These are phyloP conservation scores for Tuber melanosporum DNA, from an alignment of 495 filamentous ascomycete genomes.

Conservation along the genomic window DNA sequence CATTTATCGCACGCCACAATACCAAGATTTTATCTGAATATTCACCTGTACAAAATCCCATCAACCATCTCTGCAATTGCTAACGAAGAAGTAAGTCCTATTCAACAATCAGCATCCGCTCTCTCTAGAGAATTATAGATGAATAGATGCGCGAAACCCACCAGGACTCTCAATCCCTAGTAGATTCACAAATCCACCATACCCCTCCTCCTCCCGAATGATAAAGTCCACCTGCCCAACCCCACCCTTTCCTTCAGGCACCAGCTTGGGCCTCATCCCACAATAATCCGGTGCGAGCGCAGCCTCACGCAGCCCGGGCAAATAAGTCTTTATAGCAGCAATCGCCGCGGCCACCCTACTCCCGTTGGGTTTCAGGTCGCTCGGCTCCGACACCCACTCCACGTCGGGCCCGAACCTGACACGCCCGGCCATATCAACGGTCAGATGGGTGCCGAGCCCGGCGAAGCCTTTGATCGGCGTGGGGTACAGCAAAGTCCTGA, in stretches of 20 bases:
- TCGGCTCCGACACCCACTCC: conserved; percentile 72
- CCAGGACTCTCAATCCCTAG: conserved; percentile 94
- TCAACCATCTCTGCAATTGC: conserved; percentile 83
- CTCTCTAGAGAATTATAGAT: not conserved
- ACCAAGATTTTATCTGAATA: no score
- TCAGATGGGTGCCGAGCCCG: conserved; percentile 88
- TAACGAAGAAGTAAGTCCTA: conserved; percentile 68
- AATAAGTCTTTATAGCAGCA: conserved; percentile 66
- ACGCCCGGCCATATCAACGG: conserved; percentile 76
- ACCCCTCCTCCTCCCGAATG: conserved; percentile 74
- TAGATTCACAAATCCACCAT: conserved; percentile 81
- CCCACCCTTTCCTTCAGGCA: conserved; percentile 51
- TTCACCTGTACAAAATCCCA: conserved; percentile 57
- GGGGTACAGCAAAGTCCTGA: conserved; percentile 77
- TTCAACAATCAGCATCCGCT: not conserved
- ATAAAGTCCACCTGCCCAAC: conserved; percentile 77
- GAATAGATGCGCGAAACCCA: not conserved
- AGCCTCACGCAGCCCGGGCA: conserved; percentile 62
- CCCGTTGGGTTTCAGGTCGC: conserved; percentile 47
- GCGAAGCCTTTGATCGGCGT: conserved; percentile 70
- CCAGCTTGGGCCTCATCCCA: conserved; percentile 83
- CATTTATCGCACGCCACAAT: not conserved
- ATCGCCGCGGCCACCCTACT: conserved; percentile 61
- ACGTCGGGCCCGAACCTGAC: conserved; percentile 93
- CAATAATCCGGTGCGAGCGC: conserved; percentile 78